Percentiles rank a stretch among this genome's conserved stretches.
Evolutionary conservation across 169 alveolate genomes (phyloP).

Genomic region (Plasmodium cynomolgi): DNA sequence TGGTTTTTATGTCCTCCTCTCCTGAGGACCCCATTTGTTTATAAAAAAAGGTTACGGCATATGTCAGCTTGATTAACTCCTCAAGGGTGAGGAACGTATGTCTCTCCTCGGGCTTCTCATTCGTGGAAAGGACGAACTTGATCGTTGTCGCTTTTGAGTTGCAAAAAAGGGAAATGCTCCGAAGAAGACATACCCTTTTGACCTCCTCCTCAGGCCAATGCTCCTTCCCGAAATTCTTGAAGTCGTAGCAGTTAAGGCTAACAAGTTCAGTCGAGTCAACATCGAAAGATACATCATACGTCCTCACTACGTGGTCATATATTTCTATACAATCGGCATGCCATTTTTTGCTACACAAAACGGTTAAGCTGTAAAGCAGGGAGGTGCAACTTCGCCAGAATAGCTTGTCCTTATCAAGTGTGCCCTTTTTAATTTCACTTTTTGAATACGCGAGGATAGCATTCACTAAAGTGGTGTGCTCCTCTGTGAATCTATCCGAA

Average conservation of each 20-base stretch:
- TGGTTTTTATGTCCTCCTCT: neutral
- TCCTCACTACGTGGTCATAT: neutral
- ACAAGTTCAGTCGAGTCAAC: neutral
- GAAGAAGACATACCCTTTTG: neutral
- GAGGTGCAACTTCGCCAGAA: slow-evolving; percentile 8
- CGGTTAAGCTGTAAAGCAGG: slow-evolving; percentile 36
- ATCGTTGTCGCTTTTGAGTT: neutral
- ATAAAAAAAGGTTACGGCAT: slow-evolving; percentile 19
- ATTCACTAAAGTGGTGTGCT: neutral
- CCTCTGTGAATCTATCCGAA: neutral
- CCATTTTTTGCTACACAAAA: neutral
- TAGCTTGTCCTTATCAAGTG: neutral
- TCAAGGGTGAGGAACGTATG: neutral
- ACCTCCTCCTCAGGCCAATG: neutral
- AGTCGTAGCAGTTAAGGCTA: neutral
- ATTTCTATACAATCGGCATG: slow-evolving; percentile 1
- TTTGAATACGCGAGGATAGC: slow-evolving; percentile 8
- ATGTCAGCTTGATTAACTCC: slow-evolving; percentile 13
- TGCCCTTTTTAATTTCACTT: neutral
- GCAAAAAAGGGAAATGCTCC: neutral
- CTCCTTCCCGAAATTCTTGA: neutral
- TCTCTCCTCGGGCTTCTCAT: neutral
- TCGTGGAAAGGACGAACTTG: neutral
- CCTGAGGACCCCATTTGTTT: neutral
- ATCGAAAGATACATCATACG: neutral